Percentiles rank a stretch among this genome's conserved stretches.
These are phyloP conservation scores for Rhodosporidiobolus sp. DNA, from an alignment of 768 basidiomycete species.

Conservation along the genomic window DNA sequence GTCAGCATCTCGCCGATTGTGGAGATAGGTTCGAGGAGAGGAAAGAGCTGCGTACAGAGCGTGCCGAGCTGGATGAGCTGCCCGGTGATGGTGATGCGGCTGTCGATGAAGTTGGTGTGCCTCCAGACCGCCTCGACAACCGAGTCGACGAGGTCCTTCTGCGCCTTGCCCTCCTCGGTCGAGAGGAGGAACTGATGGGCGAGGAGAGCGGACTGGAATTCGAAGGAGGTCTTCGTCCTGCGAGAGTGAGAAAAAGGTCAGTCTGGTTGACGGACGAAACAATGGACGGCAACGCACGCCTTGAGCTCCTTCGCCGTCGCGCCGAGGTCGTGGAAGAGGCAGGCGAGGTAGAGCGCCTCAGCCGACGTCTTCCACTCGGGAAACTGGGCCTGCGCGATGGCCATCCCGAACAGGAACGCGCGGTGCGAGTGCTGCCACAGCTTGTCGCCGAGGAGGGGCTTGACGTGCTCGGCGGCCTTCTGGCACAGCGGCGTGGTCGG, in stretches of 20 bases:
- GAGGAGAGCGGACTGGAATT: conserved; percentile 59
- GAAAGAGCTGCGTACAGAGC: conserved; percentile 18
- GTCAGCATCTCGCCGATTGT: neutral
- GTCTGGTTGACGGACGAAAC: neutral
- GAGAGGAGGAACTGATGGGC: conserved; percentile 55
- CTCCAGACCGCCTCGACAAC: conserved; percentile 56
- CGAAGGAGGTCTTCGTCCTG: conserved; percentile 61
- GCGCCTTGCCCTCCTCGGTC: conserved; percentile 48
- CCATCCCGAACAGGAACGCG: conserved; percentile 58
- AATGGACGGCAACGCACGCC: neutral
- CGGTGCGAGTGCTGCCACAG: conserved; percentile 58
- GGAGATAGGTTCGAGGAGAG: neutral
- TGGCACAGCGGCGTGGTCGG: conserved; percentile 53
- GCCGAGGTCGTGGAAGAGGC: conserved; percentile 59
- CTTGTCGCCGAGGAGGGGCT: conserved; percentile 52
- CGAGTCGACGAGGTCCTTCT: conserved; percentile 57
- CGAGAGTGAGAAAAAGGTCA: conserved; percentile 18
- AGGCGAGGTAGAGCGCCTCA: conserved; percentile 58
- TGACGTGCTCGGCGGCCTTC: conserved; percentile 52
- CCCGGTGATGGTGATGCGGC: conserved; percentile 57
- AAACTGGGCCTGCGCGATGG: conserved; percentile 55
- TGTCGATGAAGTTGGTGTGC: conserved; percentile 46
- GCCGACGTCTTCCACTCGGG: conserved; percentile 54
- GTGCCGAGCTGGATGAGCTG: conserved; percentile 57
- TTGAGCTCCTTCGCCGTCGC: conserved; percentile 47